Base-by-base conservation (phyloP, 306 rosid species). In the Malus orientalis region DNA sequence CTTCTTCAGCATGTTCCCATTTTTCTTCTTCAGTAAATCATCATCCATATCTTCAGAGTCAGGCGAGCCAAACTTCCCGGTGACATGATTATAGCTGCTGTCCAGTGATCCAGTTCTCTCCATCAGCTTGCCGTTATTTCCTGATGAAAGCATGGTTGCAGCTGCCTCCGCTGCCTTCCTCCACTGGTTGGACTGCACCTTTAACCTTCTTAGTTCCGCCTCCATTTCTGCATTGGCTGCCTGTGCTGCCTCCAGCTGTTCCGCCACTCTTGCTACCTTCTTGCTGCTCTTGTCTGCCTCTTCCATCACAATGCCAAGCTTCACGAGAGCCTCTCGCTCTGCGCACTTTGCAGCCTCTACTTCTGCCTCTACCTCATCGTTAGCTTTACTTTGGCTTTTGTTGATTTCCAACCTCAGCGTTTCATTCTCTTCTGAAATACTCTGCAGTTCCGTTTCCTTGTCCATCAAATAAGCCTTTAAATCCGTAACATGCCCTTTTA, bases 111-210 rank as follows among this genome's bases (percentile, higher is more conserved):
- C 88, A 9, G 87, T 82, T 80, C 96, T 85, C 60, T 96, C 98
- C 47, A 93, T 85, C 79, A 96, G 30, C 86, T 86, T 91, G 74
- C 96, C 96, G 11, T 88, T 88, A 76, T 86, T 91, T 40, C 98
- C 98, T 0, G 92, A 87, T 7, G 99, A 89, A 70, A 96, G 89
- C 86, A 92, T 93, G n/a, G 99, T 61, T 4, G 98, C 98, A 14
- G 99, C 99, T 2, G 99, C 98, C 68, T 96, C 99, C 4, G 99
- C 99, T 8, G 99, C 99, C 73, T 96, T 96, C 79, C 98, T 92
- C 98, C 97, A 96, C 66, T 96, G 99, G 79, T 92, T 96, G 18
- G 96, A 89, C 74, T 96, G 99, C 69, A 96, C 98, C 82, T 88
- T 92, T 20, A 96, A 78, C 81, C 86, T 88, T 86, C 97, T 87